Evolutionary conservation across 768 basidiomycete genomes (phyloP).

Genomic region (Podaxis sp.): DNA sequence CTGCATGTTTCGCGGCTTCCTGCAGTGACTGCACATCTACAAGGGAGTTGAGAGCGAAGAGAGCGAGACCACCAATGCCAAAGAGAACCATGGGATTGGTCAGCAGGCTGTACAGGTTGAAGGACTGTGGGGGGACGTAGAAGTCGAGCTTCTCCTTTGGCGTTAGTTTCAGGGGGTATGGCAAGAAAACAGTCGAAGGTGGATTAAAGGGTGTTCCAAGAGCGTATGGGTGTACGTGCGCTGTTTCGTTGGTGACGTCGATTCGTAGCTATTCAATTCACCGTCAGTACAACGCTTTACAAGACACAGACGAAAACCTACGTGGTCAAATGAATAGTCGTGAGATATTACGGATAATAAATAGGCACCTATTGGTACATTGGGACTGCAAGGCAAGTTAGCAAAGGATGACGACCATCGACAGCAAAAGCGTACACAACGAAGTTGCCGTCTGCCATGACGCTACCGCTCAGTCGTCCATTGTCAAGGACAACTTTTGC

Average conservation of each 20-base stretch:
- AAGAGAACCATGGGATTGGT: slow-evolving; percentile 85
- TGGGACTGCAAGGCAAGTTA: slow-evolving; percentile 39
- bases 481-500: slow-evolving; percentile 60
- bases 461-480: slow-evolving; percentile 45
- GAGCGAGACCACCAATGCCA: slow-evolving; percentile 49
- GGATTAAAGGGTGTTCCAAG: slow-evolving; percentile 67
- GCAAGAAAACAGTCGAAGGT: slow-evolving; percentile 45
- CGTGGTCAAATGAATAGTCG: slow-evolving; percentile 70
- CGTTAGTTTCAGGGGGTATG: slow-evolving; percentile 56
- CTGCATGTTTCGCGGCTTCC: slow-evolving; percentile 6
- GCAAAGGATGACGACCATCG: neutral
- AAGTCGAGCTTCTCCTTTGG: slow-evolving; percentile 56
- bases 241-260: slow-evolving; percentile 46
- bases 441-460: slow-evolving; percentile 59
- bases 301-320: slow-evolving; percentile 21
- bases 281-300: neutral
- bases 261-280: slow-evolving; percentile 52
- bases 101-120: slow-evolving; percentile 72
- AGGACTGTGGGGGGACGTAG: slow-evolving; percentile 66
- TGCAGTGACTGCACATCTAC: slow-evolving; percentile 9
- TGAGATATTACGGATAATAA: slow-evolving; percentile 63
- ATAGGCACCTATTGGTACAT: slow-evolving; percentile 66
- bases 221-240: slow-evolving; percentile 56
- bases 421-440: slow-evolving; percentile 48
- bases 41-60: slow-evolving; percentile 9